Conservation (phyloP, 2,329 filamentous ascomycete species). For the Diaporthe citrichinensis region DNA sequence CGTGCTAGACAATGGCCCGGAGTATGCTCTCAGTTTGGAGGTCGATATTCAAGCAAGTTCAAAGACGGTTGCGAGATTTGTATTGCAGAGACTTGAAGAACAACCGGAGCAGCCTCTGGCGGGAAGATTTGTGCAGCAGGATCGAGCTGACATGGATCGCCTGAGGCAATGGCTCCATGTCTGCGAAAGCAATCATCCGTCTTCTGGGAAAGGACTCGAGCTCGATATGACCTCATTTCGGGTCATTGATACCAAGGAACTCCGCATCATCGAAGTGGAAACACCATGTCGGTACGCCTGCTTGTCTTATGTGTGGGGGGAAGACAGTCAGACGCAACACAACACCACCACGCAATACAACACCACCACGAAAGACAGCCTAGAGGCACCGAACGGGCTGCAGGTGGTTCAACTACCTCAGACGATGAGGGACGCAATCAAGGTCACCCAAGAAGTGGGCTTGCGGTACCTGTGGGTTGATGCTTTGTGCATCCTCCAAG, state of each 20-base stretch:
- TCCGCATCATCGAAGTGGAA: not conserved
- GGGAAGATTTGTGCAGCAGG: not conserved
- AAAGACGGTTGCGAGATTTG: not conserved
- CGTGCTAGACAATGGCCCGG: not conserved
- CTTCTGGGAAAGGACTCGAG: not conserved
- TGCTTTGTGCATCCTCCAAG: slow-evolving; percentile 40
- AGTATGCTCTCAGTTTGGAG: slow-evolving; percentile 9
- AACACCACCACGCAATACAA: not conserved
- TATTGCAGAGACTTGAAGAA: not conserved
- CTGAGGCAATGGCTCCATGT: slow-evolving; percentile 5
- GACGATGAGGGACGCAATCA: slow-evolving; percentile 2
- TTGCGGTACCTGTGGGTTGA: slow-evolving; percentile 39
- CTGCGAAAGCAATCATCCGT: not conserved
- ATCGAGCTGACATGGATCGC: not conserved
- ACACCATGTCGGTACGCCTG: slow-evolving; percentile 5
- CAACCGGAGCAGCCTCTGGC: not conserved
- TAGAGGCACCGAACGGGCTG: not conserved
- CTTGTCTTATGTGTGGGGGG: not conserved
- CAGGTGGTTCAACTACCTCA: not conserved
- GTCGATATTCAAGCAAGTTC: not conserved
- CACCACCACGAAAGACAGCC: not conserved
- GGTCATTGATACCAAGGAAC: not conserved
- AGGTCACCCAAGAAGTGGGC: not conserved
- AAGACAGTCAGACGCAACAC: slow-evolving; percentile 5
- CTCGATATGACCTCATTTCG: not conserved